A percentile compares a stretch with the other conserved stretches of the same genome.
Evolutionary conservation across 2,329 filamentous ascomycete genomes (phyloP).

Genomic region (Colletotrichum magnum): DNA sequence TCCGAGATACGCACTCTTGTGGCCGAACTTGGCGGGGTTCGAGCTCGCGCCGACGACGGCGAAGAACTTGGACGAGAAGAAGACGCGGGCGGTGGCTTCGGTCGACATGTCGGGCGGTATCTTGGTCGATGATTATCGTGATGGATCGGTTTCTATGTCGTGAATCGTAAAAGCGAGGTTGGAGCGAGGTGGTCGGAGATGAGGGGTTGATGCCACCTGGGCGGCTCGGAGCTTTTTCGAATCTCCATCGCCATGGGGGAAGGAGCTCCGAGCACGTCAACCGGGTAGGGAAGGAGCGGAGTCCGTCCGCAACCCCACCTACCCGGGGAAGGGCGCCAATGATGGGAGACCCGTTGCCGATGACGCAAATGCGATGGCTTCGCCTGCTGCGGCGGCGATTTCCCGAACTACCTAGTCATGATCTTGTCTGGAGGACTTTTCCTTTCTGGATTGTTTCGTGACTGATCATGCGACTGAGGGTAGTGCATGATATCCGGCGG

Average conservation of each 20-base stretch:
- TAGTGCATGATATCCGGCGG: background rate
- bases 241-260: slow-evolving; percentile 18
- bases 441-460: background rate
- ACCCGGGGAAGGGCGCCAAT: no score
- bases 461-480: background rate
- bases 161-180: background rate
- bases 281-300: slow-evolving; percentile 6
- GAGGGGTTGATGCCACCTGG: slow-evolving; percentile 10
- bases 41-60: slow-evolving; percentile 93
- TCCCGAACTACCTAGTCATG: background rate
- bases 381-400: background rate
- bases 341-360: slow-evolving; percentile 7
- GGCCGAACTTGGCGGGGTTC: slow-evolving; percentile 87
- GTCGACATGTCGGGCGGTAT: slow-evolving; percentile 66
- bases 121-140: background rate
- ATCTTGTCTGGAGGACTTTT: background rate
- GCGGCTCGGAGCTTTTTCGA: slow-evolving; percentile 29
- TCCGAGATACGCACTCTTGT: slow-evolving; percentile 75
- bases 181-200: slow-evolving; percentile 35
- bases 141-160: background rate
- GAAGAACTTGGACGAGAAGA: slow-evolving; percentile 85
- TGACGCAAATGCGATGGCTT: slow-evolving; percentile 1
- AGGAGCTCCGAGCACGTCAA: slow-evolving; percentile 36
- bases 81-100: slow-evolving; percentile 79
- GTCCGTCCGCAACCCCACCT: background rate